Base-by-base conservation (phyloP, 371 early-diverging fungal species). In the Mortierella sp. region DNA sequence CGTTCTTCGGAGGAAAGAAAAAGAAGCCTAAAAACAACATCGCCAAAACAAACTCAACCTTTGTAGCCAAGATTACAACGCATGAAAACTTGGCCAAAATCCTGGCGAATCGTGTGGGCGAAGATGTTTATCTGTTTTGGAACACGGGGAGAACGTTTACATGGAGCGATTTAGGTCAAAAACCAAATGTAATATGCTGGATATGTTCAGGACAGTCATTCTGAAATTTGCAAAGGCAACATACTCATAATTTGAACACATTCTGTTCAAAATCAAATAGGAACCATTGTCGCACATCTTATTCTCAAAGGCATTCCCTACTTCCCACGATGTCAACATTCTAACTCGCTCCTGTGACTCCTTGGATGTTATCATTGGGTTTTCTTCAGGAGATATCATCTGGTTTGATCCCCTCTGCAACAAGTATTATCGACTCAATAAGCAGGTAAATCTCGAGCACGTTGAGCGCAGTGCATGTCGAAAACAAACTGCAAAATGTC, bases 301-400 rank as follows among this genome's bases (percentile, higher is more conserved):
- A 23, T 92, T 98, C 70, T 84, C 88, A n/a, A 90, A 93, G 53
- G 91, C 93, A 17, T 90, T 90, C 58, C 94, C 96, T 0, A 90
- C 94, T 8, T 96, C 96, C 68, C 95, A 96, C 80, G 97, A 95
- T 83, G 89, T 96, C 47, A 97, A 96, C 79, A 75, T 85, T 45
- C 75, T 90, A 26, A 94, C 94, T 17, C 82, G 91, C 7, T 83
- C 86, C 54, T 84, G 85, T 35, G 89, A 89, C 45, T 90, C 91
- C 59, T 77, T 95, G 60, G 95, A 95, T 75, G 83, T 95, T 5
- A 87, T 94, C 51, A 90, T 93, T 76, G 95, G 96, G 3, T 96
- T 97, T 67, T 89, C 89, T 6, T 89, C 95, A 34, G 97, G 97
- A 32, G 93, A 96, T 62, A 88, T 96, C 40, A 86, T 98, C 31